phyloP scores from a whole-genome alignment of 108 stramenopile species.

The Fistulifera pelliculosa region DNA sequence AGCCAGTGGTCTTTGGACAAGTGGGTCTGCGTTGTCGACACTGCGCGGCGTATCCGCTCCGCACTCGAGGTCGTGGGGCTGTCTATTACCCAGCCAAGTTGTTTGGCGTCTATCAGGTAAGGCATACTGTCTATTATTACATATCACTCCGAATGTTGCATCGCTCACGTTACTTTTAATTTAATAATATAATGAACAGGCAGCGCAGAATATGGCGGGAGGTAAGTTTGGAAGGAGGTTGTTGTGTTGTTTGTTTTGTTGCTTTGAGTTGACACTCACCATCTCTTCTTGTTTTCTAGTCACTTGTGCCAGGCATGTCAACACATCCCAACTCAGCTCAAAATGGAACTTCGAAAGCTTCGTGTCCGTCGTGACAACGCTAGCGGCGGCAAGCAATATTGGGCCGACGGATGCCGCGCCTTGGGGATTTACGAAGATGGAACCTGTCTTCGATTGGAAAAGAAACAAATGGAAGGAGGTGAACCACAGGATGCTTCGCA shows the following conservation, averaged over 20 bases:
- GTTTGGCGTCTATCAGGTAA: conserved; percentile 39
- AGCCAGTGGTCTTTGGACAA: conserved; percentile 33
- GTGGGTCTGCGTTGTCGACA: conserved; percentile 56
- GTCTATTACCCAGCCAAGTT: conserved; percentile 48
- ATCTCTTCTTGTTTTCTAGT: neutral
- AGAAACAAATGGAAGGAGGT: no score
- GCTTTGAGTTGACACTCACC: neutral
- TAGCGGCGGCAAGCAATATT: conserved; percentile 30
- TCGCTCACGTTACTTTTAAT: no score
- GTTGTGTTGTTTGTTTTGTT: conserved; percentile 1
- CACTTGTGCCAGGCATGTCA: conserved; percentile 22
- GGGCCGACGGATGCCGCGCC: conserved; percentile 22
- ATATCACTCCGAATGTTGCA: no score
- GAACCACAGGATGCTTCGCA: no score
- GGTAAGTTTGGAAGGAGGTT: no score
- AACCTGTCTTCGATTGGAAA: neutral
- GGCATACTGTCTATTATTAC: no score
- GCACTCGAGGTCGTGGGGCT: conserved; percentile 34
- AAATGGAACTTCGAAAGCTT: conserved; percentile 10
- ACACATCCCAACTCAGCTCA: conserved; percentile 12
- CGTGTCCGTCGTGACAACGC: conserved; percentile 20
- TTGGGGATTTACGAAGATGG: conserved; percentile 24
- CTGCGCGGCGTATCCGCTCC: conserved; percentile 27
- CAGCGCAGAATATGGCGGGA: conserved; percentile 43
- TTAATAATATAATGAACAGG: no score